Evolutionary conservation across 345 rosid species (phyloP).

Genomic region (Salix koriyanagi): DNA sequence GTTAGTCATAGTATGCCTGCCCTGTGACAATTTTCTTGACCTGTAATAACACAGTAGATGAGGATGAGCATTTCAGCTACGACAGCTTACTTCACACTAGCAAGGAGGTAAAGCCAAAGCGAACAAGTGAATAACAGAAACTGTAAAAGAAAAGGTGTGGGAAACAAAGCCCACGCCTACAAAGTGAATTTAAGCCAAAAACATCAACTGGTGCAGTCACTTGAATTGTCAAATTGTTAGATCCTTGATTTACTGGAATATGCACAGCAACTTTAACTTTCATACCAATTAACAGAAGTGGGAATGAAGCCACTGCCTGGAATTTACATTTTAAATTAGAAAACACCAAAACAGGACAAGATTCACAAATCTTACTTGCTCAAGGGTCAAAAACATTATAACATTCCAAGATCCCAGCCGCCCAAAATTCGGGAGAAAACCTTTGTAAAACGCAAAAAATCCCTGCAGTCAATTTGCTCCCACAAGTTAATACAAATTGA

Average conservation of each 20-base stretch:
- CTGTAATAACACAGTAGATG: conserved; percentile 31
- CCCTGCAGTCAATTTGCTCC: conserved; percentile 48
- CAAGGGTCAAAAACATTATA: conserved; percentile 92
- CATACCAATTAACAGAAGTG: not conserved
- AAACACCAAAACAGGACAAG: not conserved
- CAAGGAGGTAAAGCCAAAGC: not conserved
- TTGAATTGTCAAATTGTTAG: not conserved
- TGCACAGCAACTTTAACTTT: not conserved
- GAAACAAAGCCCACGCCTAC: not conserved
- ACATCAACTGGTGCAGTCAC: not conserved
- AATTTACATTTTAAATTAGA: not conserved
- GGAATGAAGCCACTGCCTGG: not conserved
- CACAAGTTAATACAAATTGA: not conserved
- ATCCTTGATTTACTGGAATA: not conserved
- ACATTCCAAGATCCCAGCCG: conserved; percentile 98
- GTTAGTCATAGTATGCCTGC: conserved; percentile 55
- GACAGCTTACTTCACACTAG: not conserved
- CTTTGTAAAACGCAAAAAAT: conserved; percentile 81
- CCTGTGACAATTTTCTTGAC: conserved; percentile 59
- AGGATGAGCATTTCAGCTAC: conserved; percentile 9
- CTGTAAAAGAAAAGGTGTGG: not conserved
- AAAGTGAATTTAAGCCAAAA: not conserved
- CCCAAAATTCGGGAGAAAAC: conserved; percentile 90
- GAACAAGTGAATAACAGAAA: not conserved
- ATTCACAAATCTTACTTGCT: conserved; percentile 64